Percentiles rank a stretch among this genome's conserved stretches.
Conservation (phyloP, 805 yeast genomes). For the Candida pseudoglaebosa region DNA sequence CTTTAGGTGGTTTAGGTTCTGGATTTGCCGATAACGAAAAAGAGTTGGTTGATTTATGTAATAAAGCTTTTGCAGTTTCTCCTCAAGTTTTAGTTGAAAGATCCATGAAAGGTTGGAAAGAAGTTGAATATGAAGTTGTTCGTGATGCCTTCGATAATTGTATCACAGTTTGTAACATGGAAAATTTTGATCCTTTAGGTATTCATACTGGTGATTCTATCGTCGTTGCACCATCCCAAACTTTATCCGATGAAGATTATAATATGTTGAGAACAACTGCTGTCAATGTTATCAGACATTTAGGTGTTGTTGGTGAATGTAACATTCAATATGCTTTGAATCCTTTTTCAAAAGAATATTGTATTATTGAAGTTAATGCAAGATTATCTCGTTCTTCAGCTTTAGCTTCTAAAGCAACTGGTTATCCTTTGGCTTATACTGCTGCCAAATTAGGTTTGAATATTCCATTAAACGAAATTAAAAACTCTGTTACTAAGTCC, state of each 20-base stretch:
- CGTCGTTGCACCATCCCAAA: constrained; percentile 98
- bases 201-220: constrained; percentile 99
- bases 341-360: constrained; percentile 89
- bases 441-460: constrained; percentile 96
- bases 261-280: constrained; percentile 98
- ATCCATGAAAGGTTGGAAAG: constrained; percentile 99
- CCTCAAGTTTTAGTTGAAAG: constrained; percentile 95
- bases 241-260: constrained; percentile 93
- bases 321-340: constrained; percentile 95
- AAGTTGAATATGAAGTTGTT: constrained; percentile 97
- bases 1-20: constrained; percentile 96
- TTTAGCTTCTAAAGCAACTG: constrained; percentile 97
- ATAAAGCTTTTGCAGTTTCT: constrained; percentile 88
- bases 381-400: constrained; percentile 98
- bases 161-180: constrained; percentile 99
- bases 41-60: constrained; percentile 79
- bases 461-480: constrained; percentile 86
- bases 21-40: constrained; percentile 91
- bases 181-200: constrained; percentile 96
- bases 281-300: constrained; percentile 91
- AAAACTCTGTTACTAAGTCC: constrained; percentile 87
- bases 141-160: constrained; percentile 97
- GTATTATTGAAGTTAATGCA: constrained; percentile 97
- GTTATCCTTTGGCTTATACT: constrained; percentile 95
- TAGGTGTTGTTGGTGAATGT: constrained; percentile 99